Evolutionary conservation across 2,329 filamentous ascomycete genomes (phyloP), one percentile per base, ranked within the genome.

Genomic region (Penicillium sp.): DNA sequence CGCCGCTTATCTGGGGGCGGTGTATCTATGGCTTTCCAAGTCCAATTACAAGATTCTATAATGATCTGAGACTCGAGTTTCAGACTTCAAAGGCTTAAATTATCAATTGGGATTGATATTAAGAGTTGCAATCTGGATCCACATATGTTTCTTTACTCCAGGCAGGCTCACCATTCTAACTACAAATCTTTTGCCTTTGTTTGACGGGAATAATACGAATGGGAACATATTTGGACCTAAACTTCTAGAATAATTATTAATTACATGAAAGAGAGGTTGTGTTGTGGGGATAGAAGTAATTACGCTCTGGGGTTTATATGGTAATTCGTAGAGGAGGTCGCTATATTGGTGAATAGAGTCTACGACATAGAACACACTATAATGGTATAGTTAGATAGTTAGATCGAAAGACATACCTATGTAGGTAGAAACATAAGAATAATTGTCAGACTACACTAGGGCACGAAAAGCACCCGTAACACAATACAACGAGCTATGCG

Each of bases 1-100:
- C 70, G 38, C 64, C 44, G 19, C 55, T 59, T 61, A 60, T 66
- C 61, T 57, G 13, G 23, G 52, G 62, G 57, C 55, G 58, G 54
- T 54, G 34, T 36, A 39, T 36, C 6, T 47, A 25, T 52, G 45
- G 21, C 48, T 58, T 47, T 38, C 50, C 34, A 19, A 50, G 39
- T 43, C 23, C 29, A 21, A 25, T 43, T n/a, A 16, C 15, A 23
- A 27, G 3, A 21, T 34, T 23, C 4, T 23, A 34, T 5, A 45
- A 31, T 5, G 21, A 39, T 41, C 40, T 31, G 19, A 31, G 27
- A 8, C n/a, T 54, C 13, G 8, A 21, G 21, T 52, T n/a, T 21
- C 25, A 51, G 36, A 7, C 21, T 40, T 7, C 3, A 6, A 31
- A 15, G 33, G 6, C 23, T 39, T n/a, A 25, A 23, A 29, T n/a